These are phyloP conservation scores for Trichoderma guizhouense DNA, from an alignment of 2,329 filamentous ascomycete genomes.

Conservation along the genomic window DNA sequence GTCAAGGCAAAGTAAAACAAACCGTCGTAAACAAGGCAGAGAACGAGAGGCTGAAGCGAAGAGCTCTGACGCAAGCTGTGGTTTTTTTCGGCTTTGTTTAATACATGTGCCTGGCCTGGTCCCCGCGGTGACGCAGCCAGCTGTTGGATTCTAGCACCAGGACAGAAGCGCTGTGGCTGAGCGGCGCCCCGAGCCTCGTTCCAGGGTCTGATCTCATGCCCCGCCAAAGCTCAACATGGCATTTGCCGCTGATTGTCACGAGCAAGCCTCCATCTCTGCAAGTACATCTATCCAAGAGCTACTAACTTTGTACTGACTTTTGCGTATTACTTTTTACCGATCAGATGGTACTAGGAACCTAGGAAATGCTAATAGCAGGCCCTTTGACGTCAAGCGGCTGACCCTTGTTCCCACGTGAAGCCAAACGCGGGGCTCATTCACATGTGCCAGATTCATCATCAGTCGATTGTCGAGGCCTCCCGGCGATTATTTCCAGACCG, in stretches of 20 bases:
- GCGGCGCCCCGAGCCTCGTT: neutral
- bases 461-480: neutral
- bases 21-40: neutral
- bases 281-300: neutral
- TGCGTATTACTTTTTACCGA: neutral
- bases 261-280: neutral
- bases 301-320: neutral
- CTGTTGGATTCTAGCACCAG: neutral
- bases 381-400: conserved; percentile 7
- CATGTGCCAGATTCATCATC: neutral
- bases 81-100: neutral
- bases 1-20: neutral
- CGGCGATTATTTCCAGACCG: neutral
- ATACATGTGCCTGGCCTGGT: neutral
- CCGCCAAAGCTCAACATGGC: neutral
- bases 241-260: neutral
- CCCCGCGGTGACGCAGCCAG: conserved; percentile 20
- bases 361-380: neutral
- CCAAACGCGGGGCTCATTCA: conserved; percentile 8
- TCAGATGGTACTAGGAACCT: neutral
- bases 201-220: conserved; percentile 5
- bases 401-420: conserved; percentile 7
- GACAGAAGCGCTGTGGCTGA: conserved; percentile 10
- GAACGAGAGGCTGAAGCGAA: neutral
- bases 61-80: neutral